phyloP scores from a whole-genome alignment of 2,329 filamentous ascomycete species.

The Alternaria brassicicola region DNA sequence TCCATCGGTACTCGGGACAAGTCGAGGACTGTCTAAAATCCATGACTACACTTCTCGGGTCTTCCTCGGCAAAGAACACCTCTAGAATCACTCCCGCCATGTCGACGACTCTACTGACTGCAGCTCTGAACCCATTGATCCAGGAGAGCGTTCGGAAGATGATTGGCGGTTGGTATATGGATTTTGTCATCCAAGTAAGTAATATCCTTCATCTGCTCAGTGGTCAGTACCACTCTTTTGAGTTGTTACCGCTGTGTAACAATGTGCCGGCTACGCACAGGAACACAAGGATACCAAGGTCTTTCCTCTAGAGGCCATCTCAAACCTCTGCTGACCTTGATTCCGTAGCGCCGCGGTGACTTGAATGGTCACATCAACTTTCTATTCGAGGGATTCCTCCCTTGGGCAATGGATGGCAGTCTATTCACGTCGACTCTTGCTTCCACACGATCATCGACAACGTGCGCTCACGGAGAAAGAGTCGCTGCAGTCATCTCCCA shows the following conservation, averaged over 20 bases:
- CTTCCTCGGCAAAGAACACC: conserved; percentile 42
- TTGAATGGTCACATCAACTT: conserved; percentile 33
- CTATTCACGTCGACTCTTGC: conserved; percentile 52
- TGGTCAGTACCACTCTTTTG: not conserved
- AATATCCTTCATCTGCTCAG: not conserved
- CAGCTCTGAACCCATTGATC: conserved; percentile 49
- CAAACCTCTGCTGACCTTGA: not conserved
- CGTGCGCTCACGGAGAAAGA: conserved; percentile 51
- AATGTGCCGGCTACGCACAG: not conserved
- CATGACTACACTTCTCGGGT: conserved; percentile 48
- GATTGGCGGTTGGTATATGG: conserved; percentile 54
- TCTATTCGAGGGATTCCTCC: conserved; percentile 51
- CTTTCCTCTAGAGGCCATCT: not conserved
- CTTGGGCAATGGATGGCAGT: conserved; percentile 55
- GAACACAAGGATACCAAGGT: not conserved
- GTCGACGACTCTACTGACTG: conserved; percentile 51
- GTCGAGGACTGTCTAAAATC: conserved; percentile 54
- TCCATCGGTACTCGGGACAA: conserved; percentile 58
- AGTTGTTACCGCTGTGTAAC: not conserved
- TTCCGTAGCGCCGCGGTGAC: conserved; percentile 5
- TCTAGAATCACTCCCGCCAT: conserved; percentile 47
- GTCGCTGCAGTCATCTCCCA: conserved; percentile 46
- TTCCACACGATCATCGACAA: conserved; percentile 34
- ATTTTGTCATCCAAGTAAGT: conserved; percentile 31
- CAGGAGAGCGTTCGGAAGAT: conserved; percentile 56